Evolutionary conservation across 176 grass and related monocot species (phyloP).

Genomic region (Themeda triandra): DNA sequence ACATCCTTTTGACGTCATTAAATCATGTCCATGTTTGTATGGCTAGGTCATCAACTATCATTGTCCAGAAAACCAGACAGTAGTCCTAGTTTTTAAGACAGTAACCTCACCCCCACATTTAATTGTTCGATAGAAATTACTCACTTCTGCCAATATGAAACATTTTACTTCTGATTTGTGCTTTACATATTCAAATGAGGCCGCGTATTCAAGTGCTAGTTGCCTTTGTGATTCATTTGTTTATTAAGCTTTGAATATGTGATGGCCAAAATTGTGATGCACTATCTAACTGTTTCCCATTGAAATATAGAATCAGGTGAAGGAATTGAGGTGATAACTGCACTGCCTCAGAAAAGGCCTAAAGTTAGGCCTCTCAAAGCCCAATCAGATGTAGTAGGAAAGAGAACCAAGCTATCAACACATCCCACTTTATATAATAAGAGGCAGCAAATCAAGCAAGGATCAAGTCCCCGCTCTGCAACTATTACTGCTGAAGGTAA

Average conservation of each 20-base stretch:
- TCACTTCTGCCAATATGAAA: not conserved
- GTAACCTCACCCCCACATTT: not conserved
- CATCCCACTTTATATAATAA: conserved; percentile 33
- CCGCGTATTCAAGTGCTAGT: not conserved
- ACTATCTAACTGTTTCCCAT: not conserved
- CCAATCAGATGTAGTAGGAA: conserved; percentile 21
- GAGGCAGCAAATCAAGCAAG: conserved; percentile 43
- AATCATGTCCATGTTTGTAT: not conserved
- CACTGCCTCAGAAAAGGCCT: conserved; percentile 44
- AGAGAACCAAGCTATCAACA: conserved; percentile 12
- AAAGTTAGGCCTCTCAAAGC: conserved; percentile 28
- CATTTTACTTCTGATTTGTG: not conserved
- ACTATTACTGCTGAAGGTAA: conserved; percentile 28
- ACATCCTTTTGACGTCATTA: not conserved
- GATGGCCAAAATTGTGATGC: not conserved
- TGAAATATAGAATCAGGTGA: not conserved
- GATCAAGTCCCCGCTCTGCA: conserved; percentile 14
- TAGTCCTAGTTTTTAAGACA: not conserved
- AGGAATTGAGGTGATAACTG: conserved; percentile 50
- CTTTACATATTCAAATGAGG: not conserved
- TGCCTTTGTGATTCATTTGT: not conserved
- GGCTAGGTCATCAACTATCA: not conserved
- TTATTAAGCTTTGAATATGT: not conserved
- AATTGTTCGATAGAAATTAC: not conserved
- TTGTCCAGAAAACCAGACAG: not conserved